Evolutionary conservation across 208 protist genomes (phyloP).

Genomic region (Leishmania gerbilli): DNA sequence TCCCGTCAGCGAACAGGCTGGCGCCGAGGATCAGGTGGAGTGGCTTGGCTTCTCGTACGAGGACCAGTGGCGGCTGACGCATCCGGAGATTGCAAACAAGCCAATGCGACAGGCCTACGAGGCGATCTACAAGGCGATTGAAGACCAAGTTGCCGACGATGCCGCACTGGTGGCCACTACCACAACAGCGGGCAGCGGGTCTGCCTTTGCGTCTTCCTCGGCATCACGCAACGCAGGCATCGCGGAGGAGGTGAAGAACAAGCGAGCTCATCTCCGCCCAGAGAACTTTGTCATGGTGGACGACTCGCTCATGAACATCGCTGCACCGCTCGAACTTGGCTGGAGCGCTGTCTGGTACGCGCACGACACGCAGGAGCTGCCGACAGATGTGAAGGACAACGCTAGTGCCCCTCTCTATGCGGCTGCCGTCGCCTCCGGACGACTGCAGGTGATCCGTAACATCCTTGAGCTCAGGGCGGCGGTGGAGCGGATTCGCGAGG

Average conservation of each 20-base stretch:
- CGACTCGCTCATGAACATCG: conserved; percentile 73
- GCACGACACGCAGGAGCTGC: conserved; percentile 39
- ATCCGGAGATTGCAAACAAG: conserved; percentile 66
- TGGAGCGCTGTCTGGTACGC: conserved; percentile 77
- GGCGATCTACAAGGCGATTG: conserved; percentile 51
- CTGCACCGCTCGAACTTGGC: conserved; percentile 62
- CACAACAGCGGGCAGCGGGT: background rate
- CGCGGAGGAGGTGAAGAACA: conserved; percentile 28
- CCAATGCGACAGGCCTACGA: conserved; percentile 62
- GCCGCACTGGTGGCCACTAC: background rate
- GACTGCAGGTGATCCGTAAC: conserved; percentile 50
- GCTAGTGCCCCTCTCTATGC: conserved; percentile 31
- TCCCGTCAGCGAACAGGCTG: conserved; percentile 27
- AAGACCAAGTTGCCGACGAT: conserved; percentile 30
- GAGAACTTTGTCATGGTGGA: conserved; percentile 75
- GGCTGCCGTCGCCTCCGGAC: conserved; percentile 29
- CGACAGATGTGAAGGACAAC: conserved; percentile 14
- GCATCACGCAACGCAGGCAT: background rate
- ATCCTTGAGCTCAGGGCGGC: conserved; percentile 59
- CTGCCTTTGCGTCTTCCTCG: background rate
- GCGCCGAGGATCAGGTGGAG: conserved; percentile 38
- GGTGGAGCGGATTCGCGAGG: conserved; percentile 31
- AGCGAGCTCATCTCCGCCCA: conserved; percentile 27
- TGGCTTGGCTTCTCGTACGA: conserved; percentile 74
- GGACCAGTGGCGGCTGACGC: conserved; percentile 76